phyloP scores from a whole-genome alignment of 441 rosid species.

The Lagerstroemia fauriei region DNA sequence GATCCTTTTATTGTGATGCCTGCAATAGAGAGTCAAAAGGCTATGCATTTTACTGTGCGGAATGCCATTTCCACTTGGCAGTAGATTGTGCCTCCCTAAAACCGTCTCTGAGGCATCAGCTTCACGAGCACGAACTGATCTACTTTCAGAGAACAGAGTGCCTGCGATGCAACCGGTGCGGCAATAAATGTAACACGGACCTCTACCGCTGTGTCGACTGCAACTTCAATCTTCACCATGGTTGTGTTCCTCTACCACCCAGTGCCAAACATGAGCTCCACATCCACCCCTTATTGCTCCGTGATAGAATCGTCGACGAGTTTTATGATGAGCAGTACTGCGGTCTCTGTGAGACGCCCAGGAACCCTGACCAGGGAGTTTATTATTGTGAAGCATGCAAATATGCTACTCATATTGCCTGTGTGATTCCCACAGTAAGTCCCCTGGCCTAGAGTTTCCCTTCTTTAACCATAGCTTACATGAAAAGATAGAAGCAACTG shows the following conservation, averaged over 20 bases:
- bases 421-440: not conserved
- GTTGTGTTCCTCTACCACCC: not conserved
- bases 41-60: not conserved
- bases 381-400: not conserved
- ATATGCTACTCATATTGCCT: not conserved
- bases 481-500: too few relatives aligned
- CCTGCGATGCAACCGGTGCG: not conserved
- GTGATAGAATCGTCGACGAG: not conserved
- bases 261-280: not conserved
- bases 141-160: not conserved
- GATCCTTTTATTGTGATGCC: not conserved
- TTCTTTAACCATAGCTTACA: too few relatives aligned
- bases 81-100: not conserved
- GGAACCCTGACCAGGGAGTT: constrained; percentile 8
- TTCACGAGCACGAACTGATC: not conserved
- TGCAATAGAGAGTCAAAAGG: not conserved
- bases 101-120: not conserved
- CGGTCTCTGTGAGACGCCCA: not conserved
- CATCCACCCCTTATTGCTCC: not conserved
- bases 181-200: not conserved
- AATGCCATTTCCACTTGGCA: constrained; percentile 1
- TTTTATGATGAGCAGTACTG: not conserved
- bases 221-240: constrained; percentile 10
- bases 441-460: not conserved
- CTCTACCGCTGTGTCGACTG: constrained; percentile 4